Evolutionary conservation across 192 early-diverging fungal genomes (phyloP).

Genomic region (Mortierella antarctica): DNA sequence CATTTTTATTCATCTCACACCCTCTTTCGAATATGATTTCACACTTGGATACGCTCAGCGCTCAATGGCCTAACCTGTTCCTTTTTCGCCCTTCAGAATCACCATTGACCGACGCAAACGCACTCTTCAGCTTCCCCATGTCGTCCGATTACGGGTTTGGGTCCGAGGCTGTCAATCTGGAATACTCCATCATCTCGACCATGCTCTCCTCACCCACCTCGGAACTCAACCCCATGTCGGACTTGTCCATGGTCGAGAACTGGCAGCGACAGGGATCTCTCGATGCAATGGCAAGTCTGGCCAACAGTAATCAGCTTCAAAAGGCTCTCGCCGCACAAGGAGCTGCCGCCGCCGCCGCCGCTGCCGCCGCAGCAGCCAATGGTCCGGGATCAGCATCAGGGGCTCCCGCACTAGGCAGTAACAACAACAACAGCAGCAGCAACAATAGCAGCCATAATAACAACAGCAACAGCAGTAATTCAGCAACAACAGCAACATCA

Average conservation of each 20-base stretch:
- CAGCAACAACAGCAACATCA: neutral
- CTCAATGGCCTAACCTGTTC: neutral
- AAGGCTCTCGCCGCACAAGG: slow-evolving; percentile 29
- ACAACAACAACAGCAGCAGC: slow-evolving; percentile 7
- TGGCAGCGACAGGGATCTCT: slow-evolving; percentile 45
- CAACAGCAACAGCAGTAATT: slow-evolving; percentile 11
- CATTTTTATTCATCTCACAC: neutral
- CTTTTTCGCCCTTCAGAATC: slow-evolving; percentile 4
- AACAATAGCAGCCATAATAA: slow-evolving; percentile 9
- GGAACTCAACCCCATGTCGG: slow-evolving; percentile 45
- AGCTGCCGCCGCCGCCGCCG: slow-evolving; percentile 18
- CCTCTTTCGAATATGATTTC: neutral
- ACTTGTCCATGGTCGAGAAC: slow-evolving; percentile 52
- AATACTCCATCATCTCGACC: slow-evolving; percentile 88
- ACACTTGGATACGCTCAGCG: too few relatives aligned
- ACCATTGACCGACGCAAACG: slow-evolving; percentile 28
- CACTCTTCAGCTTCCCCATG: slow-evolving; percentile 47
- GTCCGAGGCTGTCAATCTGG: slow-evolving; percentile 88
- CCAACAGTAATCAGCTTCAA: slow-evolving; percentile 56
- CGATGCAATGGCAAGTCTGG: slow-evolving; percentile 38
- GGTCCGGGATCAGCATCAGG: slow-evolving; percentile 3
- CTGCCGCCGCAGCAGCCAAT: slow-evolving; percentile 2
- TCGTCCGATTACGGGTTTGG: slow-evolving; percentile 78
- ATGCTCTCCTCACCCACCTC: slow-evolving; percentile 83
- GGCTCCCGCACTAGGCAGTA: neutral